Evolutionary conservation across 164 flowering plant species (phyloP), one percentile per base, ranked within the genome.

Genomic region (Tinospora cordifolia): DNA sequence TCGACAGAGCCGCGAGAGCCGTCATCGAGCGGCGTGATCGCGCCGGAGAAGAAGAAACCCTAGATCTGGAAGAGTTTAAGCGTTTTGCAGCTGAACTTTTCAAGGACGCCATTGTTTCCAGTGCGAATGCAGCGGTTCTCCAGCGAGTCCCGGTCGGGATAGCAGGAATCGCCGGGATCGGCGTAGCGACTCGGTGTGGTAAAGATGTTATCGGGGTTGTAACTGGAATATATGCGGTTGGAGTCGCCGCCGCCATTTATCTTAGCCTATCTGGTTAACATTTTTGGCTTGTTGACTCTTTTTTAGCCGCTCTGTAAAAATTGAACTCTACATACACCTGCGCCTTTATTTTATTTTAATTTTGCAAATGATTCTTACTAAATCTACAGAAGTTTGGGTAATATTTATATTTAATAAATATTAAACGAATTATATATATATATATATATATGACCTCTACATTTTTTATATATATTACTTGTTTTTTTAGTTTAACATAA

Each of bases 141-240:
- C 69, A 46, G 62, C 73, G 80, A 47, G 72, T 86, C 15, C 90
- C 91, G 71, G 49, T 88, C 10, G 93, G 91, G 13, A 74, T 83
- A 25, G 87, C 77, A 2, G 95, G 88, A 38, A 88, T 90, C 70
- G 85, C 82, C 0, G 97, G 93, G 66, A 39, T 86, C 57, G 90
- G 96, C 11, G 57, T 76, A 10, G 82, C 71, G 69, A 78, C 83
- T 19, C 72, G 80, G 81, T 70, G 81, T 0, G 86, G 86, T 3
- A 78, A 63, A 64, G 86, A 74, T 5, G 40, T 88, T 66, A 76
- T 90, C 34, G 92, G 84, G 63, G 38, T 84, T 19, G 81, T 78
- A 68, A 79, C 84, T 75, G 96, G 86, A 8, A 80, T 83, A 9
- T 92, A 92, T 78, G 86, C 96, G 27, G 77, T 90, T 11, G 91